Evolutionary conservation across 2,329 filamentous ascomycete species (phyloP).

Genomic region (Knoxdaviesia proteae): DNA sequence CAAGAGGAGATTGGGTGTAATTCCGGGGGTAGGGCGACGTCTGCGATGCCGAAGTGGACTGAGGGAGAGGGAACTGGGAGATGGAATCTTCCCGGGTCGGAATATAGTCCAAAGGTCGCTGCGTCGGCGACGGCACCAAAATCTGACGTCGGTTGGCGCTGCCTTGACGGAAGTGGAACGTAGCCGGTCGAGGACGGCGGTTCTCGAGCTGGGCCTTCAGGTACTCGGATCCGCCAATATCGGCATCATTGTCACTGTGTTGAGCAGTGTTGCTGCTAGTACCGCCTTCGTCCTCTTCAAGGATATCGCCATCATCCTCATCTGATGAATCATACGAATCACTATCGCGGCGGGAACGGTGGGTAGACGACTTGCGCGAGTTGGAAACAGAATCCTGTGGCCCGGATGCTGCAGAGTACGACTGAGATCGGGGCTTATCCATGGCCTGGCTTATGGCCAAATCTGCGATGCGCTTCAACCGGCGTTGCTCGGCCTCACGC

Average conservation of each 20-base stretch:
- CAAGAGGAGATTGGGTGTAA: too few relatives aligned
- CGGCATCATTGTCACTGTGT: conserved; percentile 19
- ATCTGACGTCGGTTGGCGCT: conserved; percentile 7
- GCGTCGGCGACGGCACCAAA: conserved; percentile 23
- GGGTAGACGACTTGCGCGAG: too few relatives aligned
- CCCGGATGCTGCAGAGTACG: conserved; percentile 6
- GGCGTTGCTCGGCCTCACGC: conserved; percentile 34
- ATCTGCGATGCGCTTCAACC: conserved; percentile 13
- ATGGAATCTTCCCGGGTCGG: conserved; percentile 17
- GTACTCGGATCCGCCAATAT: conserved; percentile 13
- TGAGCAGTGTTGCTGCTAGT: conserved; percentile 9
- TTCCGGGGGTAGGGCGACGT: too few relatives aligned
- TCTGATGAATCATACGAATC: too few relatives aligned
- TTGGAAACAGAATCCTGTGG: too few relatives aligned
- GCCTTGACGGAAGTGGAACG: too few relatives aligned
- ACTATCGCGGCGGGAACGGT: conserved; percentile 4
- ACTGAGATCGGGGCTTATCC: too few relatives aligned
- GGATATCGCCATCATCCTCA: too few relatives aligned
- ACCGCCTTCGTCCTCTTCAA: too few relatives aligned
- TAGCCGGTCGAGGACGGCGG: neutral
- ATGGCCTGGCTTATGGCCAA: too few relatives aligned
- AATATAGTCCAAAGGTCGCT: conserved; percentile 29
- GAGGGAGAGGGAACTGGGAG: too few relatives aligned
- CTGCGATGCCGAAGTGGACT: too few relatives aligned
- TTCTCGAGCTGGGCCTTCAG: conserved; percentile 10